Evolutionary conservation across 768 basidiomycete species (phyloP), one percentile per base, ranked within the genome.

Genomic region (Lyophyllum decastes): DNA sequence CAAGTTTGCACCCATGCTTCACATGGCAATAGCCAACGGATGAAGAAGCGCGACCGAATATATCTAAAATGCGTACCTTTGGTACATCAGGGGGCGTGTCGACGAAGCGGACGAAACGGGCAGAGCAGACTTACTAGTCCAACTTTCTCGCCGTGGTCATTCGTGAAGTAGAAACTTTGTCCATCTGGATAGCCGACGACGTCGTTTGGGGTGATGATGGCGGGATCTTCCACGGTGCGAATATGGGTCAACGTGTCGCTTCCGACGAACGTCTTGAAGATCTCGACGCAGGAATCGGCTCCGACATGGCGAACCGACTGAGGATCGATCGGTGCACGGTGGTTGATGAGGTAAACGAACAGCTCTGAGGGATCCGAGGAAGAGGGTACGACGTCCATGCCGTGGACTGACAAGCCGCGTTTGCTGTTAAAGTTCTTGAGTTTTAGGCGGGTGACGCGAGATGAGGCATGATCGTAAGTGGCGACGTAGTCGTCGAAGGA

Each of bases 271-370:
- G 83, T 86, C 63, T 78, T 80, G 67, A 91, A 90, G 21, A 92
- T 76, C 66, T 92, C 90, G 22, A 92, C 72, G 52, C 76, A 81
- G 1, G 88, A 89, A 66, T 91, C 85, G 0, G 89, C 87, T n/a
- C 90, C 90, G 5, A 80, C 76, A 14, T 66, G 61, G 6, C 56
- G 62, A 1, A 82, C 70, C 22, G 73, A 66, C 12, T 68, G 62
- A 12, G 69, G 74, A 16, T 69, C 69, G 1, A 74, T 55, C 0
- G 88, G 88, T 19, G 72, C 74, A 27, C 86, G 83, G 67, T 91
- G 89, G 66, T 91, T 91, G 61, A 91, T 75, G n/a, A 88, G 73
- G 64, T 89, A 90, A 16, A 90, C 73, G 60, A 80, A 88, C 9
- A 89, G 76, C 47, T 78, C 69, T 11, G 74, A 69, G 4, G 82